Evolutionary conservation across 2,329 filamentous ascomycete genomes (phyloP).

Genomic region (Venturia effusa): DNA sequence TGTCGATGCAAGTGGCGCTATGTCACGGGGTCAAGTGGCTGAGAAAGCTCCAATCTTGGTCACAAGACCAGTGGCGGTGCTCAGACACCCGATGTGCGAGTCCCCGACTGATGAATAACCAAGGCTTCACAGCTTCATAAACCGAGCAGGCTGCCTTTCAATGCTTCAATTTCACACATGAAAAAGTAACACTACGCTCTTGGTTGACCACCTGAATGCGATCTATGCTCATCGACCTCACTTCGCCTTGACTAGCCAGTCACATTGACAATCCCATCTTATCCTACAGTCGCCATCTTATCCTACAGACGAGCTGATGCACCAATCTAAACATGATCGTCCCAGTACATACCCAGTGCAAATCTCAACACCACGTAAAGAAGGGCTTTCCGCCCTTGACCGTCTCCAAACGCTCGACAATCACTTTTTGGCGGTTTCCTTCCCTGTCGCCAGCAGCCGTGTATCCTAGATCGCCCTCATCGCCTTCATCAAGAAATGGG

Average conservation of each 20-base stretch:
- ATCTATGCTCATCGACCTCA: no score
- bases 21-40: background rate
- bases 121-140: no score
- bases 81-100: no score
- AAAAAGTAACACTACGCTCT: no score
- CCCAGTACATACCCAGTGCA: background rate
- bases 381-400: slow-evolving; percentile 94
- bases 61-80: no score
- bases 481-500: slow-evolving; percentile 41
- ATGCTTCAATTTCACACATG: no score
- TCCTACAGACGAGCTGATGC: background rate
- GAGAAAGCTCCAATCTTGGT: background rate
- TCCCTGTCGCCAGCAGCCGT: slow-evolving; percentile 91
- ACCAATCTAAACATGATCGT: background rate
- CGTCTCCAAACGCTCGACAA: slow-evolving; percentile 89
- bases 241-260: background rate
- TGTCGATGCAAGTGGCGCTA: no score
- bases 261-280: background rate
- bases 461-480: slow-evolving; percentile 85
- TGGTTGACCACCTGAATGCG: no score
- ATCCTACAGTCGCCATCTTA: background rate
- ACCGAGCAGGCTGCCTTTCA: no score
- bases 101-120: no score
- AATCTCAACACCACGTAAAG: slow-evolving; percentile 80
- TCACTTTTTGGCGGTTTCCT: slow-evolving; percentile 81